phyloP scores from a whole-genome alignment of 495 filamentous ascomycete species.

The Podospora anserina region DNA sequence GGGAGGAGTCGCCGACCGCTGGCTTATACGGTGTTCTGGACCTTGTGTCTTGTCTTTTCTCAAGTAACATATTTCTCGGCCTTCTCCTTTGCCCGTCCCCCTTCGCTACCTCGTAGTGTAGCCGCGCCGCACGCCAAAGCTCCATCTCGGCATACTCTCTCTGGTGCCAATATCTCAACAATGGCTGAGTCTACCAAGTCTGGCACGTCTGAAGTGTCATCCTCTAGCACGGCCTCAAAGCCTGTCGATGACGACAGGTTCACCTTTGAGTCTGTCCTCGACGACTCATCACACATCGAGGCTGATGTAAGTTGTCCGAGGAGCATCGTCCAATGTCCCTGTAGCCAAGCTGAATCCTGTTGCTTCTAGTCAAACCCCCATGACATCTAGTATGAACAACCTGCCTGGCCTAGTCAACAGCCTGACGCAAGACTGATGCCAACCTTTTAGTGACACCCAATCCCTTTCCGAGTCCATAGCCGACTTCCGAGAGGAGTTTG shows the following conservation, averaged over 20 bases:
- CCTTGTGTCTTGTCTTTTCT: neutral
- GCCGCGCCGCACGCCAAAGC: neutral
- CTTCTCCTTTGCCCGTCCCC: neutral
- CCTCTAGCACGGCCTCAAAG: slow-evolving; percentile 2
- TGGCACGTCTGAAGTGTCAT: neutral
- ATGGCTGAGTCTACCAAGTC: neutral
- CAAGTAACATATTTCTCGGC: neutral
- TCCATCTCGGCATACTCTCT: neutral
- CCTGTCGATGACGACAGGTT: slow-evolving; percentile 30
- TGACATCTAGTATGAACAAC: slow-evolving; percentile 21
- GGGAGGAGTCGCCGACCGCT: neutral
- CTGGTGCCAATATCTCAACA: neutral
- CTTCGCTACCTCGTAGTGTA: neutral
- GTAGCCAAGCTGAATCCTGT: neutral
- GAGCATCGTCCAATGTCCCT: neutral
- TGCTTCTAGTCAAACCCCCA: slow-evolving; percentile 11
- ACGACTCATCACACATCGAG: slow-evolving; percentile 28
- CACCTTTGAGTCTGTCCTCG: slow-evolving; percentile 35
- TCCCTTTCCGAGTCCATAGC: slow-evolving; percentile 41
- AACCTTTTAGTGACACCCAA: slow-evolving; percentile 28
- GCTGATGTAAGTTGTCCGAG: slow-evolving; percentile 30
- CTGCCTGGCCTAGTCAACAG: neutral
- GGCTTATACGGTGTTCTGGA: neutral
- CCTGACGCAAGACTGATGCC: neutral
- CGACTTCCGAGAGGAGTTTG: slow-evolving; percentile 56